These are phyloP conservation scores for Xylaria multiplex DNA, from an alignment of 2,329 filamentous ascomycete species.

Conservation along the genomic window DNA sequence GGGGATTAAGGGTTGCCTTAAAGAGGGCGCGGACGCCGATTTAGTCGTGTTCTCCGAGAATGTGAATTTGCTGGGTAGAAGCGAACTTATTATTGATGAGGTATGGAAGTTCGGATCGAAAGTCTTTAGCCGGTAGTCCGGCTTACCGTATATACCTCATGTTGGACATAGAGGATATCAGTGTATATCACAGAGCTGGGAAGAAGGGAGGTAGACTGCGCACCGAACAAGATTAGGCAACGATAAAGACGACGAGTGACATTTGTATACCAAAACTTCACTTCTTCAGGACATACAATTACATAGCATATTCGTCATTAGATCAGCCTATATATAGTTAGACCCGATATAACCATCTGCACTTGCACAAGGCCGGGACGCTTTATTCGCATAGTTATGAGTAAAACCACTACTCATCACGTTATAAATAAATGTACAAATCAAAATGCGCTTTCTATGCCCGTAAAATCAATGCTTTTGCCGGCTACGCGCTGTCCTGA, in stretches of 20 bases:
- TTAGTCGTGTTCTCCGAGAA: conserved; percentile 73
- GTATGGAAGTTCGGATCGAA: conserved; percentile 81
- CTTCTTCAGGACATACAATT: conserved; percentile 11
- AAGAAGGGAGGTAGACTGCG: conserved; percentile 20
- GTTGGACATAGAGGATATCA: neutral
- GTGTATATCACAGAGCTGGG: conserved; percentile 8
- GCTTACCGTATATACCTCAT: conserved; percentile 26
- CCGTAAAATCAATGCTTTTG: neutral
- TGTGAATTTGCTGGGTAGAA: conserved; percentile 53
- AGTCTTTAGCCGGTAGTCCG: conserved; percentile 52
- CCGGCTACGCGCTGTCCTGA: neutral
- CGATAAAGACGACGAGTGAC: conserved; percentile 15
- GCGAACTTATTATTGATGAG: conserved; percentile 72
- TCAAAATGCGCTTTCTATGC: conserved; percentile 8
- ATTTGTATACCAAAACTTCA: conserved; percentile 20
- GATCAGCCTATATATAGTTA: conserved; percentile 18
- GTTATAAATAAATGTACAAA: conserved; percentile 12
- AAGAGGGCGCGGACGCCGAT: conserved; percentile 73
- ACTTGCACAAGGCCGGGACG: conserved; percentile 23
- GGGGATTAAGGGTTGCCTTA: conserved; percentile 72
- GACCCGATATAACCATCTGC: conserved; percentile 18
- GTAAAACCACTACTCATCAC: neutral
- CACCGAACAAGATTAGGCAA: neutral
- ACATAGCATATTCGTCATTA: conserved; percentile 16
- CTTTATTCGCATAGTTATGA: conserved; percentile 10